These are phyloP conservation scores for Boletus edulis DNA, from an alignment of 768 basidiomycete species.

Conservation along the genomic window DNA sequence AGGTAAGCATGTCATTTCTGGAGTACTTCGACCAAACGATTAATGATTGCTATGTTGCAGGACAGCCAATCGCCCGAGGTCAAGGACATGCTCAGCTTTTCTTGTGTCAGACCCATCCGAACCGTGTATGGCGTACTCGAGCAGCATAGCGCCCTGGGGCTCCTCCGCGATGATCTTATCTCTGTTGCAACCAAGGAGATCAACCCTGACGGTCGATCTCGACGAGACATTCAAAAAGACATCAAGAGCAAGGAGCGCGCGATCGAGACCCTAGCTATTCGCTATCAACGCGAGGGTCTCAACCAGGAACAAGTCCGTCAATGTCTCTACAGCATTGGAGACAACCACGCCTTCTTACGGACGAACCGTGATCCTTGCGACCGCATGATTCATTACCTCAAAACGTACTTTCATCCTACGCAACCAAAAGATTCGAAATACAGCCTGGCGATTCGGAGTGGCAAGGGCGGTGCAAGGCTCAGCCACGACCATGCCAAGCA, in stretches of 20 bases:
- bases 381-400: conserved; percentile 74
- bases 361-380: conserved; percentile 89
- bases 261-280: conserved; percentile 68
- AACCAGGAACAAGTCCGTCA: conserved; percentile 68
- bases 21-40: not conserved
- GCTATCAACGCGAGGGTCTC: conserved; percentile 58
- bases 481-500: conserved; percentile 85
- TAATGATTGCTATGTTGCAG: conserved; percentile 34
- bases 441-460: conserved; percentile 78
- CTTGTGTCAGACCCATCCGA: conserved; percentile 74
- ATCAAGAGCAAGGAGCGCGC: conserved; percentile 85
- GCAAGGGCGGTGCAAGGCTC: conserved; percentile 74
- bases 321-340: conserved; percentile 85
- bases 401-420: conserved; percentile 74
- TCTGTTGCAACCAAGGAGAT: conserved; percentile 81
- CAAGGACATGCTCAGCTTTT: conserved; percentile 74
- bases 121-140: conserved; percentile 72
- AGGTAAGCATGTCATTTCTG: conserved; percentile 43
- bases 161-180: conserved; percentile 76
- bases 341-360: conserved; percentile 86
- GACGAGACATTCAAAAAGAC: conserved; percentile 80
- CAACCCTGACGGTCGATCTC: conserved; percentile 62
- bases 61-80: conserved; percentile 86
- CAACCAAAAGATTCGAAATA: conserved; percentile 60
- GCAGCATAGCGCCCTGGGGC: conserved; percentile 56